A percentile compares a stretch with the other conserved stretches of the same genome.
Conservation (phyloP, 352 stramenopile species). For the Elongisporangium prolatum region DNA sequence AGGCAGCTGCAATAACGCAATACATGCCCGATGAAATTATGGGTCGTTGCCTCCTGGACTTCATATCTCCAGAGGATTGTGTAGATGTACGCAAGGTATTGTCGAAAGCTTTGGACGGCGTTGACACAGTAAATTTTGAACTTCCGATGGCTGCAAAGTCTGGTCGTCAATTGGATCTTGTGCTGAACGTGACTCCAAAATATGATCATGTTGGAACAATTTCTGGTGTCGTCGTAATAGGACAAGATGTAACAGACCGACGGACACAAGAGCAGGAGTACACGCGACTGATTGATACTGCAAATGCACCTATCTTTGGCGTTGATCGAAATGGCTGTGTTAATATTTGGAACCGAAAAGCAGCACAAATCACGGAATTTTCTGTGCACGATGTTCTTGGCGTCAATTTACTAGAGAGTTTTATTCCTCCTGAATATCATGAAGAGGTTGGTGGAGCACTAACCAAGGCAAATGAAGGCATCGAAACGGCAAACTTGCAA, state of each 20-base stretch:
- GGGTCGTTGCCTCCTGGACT: conserved; percentile 55
- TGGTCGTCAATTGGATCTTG: conserved; percentile 28
- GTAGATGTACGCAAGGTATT: conserved; percentile 29
- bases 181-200: conserved; percentile 31
- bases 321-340: conserved; percentile 58
- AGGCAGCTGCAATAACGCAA: conserved; percentile 59
- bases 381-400: conserved; percentile 58
- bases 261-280: conserved; percentile 35
- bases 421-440: conserved; percentile 59
- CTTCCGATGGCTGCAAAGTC: conserved; percentile 44
- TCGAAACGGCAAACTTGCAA: conserved; percentile 58
- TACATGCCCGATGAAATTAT: conserved; percentile 71
- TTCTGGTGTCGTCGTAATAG: conserved; percentile 30
- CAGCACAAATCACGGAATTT: conserved; percentile 75
- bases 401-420: conserved; percentile 65
- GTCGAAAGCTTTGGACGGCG: conserved; percentile 29
- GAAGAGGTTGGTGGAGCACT: conserved; percentile 44
- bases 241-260: conserved; percentile 33
- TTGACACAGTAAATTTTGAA: conserved; percentile 39
- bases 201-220: conserved; percentile 30
- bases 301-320: conserved; percentile 58
- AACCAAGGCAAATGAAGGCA: conserved; percentile 44
- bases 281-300: conserved; percentile 34
- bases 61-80: conserved; percentile 47
- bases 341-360: conserved; percentile 84